Conservation (phyloP, 139 green algal species). For the Trebouxia sp. region DNA sequence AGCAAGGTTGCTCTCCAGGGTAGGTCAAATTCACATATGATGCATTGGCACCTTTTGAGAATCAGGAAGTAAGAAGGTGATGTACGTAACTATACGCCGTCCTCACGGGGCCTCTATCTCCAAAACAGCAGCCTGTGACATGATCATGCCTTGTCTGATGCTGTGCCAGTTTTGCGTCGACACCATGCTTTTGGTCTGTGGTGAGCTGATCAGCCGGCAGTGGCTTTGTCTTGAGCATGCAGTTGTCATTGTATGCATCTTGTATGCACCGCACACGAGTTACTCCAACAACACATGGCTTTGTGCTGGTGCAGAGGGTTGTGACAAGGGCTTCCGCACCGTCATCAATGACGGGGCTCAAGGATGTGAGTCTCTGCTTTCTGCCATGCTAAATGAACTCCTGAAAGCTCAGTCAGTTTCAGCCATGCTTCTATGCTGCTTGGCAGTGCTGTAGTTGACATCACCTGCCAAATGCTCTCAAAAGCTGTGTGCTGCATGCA, state of each 20-base stretch:
- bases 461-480: not conserved
- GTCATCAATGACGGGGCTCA: conserved; percentile 89
- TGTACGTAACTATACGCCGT: no score
- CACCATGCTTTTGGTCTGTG: no score
- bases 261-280: no score
- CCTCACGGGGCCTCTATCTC: not conserved
- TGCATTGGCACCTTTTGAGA: not conserved
- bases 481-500: not conserved
- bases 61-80: not conserved
- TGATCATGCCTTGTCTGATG: no score
- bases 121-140: no score
- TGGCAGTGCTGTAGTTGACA: no score
- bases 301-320: not conserved
- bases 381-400: not conserved
- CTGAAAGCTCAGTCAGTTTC: no score
- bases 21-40: not conserved
- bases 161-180: no score
- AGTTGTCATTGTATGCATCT: no score
- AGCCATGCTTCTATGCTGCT: no score
- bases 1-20: conserved; percentile 61
- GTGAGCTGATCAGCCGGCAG: no score
- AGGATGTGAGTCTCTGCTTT: conserved; percentile 60
- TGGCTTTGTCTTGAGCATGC: no score
- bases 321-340: conserved; percentile 81
- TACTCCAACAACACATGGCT: not conserved